Conservation (phyloP, 306 rosid species). For the Cicer pinnatifidum region DNA sequence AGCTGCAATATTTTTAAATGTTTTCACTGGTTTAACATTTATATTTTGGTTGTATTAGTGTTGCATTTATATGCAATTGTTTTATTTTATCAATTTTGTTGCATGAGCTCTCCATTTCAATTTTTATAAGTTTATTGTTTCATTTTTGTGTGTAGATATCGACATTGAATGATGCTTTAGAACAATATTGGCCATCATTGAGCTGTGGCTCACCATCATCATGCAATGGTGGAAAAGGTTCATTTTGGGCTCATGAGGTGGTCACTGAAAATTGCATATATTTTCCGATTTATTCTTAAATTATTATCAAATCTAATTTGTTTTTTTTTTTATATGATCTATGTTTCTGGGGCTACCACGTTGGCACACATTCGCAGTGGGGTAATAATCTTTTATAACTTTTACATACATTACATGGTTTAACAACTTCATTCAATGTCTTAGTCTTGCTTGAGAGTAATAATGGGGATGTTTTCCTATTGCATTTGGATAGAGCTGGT, state of each 20-base stretch:
- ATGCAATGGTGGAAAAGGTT: constrained; percentile 78
- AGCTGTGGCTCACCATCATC: constrained; percentile 73
- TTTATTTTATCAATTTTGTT: background rate
- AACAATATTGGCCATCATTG: constrained; percentile 85
- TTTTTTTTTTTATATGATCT: constrained; percentile 38
- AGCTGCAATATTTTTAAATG: constrained; percentile 14
- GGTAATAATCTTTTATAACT: constrained; percentile 66
- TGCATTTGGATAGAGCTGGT: constrained; percentile 24
- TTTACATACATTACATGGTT: constrained; percentile 44
- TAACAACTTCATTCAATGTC: constrained; percentile 35
- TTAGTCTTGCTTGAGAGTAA: constrained; percentile 36
- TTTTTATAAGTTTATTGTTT: constrained; percentile 13
- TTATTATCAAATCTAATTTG: constrained; percentile 52
- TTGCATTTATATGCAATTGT: constrained; percentile 20
- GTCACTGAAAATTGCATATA: constrained; percentile 45
- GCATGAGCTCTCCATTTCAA: constrained; percentile 25
- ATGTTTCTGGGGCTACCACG: constrained; percentile 47
- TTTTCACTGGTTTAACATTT: background rate
- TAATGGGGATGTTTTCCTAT: constrained; percentile 12
- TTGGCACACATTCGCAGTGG: constrained; percentile 69
- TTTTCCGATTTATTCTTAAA: constrained; percentile 28
- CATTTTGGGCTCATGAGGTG: constrained; percentile 99
- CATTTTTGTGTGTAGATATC: constrained; percentile 63
- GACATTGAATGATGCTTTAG: constrained; percentile 60
- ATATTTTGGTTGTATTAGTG: constrained; percentile 21